Base-by-base conservation (phyloP, 139 green algal species). In the Chlorella sp. region DNA sequence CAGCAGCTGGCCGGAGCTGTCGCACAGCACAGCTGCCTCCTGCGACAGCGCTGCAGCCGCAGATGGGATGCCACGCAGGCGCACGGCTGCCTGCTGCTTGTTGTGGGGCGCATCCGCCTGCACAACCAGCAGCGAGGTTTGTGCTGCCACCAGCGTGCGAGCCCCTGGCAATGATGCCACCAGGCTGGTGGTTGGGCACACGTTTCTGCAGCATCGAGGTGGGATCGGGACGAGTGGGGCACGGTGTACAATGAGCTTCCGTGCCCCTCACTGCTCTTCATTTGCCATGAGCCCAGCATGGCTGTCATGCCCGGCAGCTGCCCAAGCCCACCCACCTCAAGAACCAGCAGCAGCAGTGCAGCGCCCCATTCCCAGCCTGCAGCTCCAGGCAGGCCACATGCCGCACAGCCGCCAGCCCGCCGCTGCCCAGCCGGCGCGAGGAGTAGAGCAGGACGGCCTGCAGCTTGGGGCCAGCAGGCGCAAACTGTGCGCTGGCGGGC, bases 321-420 rank as follows among this genome's bases (percentile, higher is more conserved):
- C 26, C 68, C 34, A 21, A 3, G 6, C 16, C 28, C 72, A 20
- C 74, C 7, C 78, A 74, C 78, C 78, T 70, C 28, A 65, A 26
- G 63, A 83, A 83, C 63, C 78, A 83, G 62, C 28, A 39, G 63
- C 78, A 74, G 78, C 39, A 41, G 34, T 26, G 18, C 63, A 83
- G 63, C 17, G 2, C 20, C 18, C 28, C 4, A 1, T 30, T n/a
- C 38, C 32, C 55, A 17, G 69, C 16, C 36, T 34, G 63, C 62
- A 83, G 30, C 62, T 74, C 78, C 78, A 83, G 39, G 78, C 78
- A 83, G 12, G 78, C 78, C 39, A 63, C 78, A 5, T 74, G 63
- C 41, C 63, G 26, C 39, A 51, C 17, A 41, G 6, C 11, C 15
- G 51, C 51, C 51, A 18, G 51, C 51, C 51, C 51, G 28, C 30